A percentile compares a stretch with the other conserved stretches of the same genome.
Conservation (phyloP, 2,329 filamentous ascomycete species). For the Aspergillus sergii region DNA sequence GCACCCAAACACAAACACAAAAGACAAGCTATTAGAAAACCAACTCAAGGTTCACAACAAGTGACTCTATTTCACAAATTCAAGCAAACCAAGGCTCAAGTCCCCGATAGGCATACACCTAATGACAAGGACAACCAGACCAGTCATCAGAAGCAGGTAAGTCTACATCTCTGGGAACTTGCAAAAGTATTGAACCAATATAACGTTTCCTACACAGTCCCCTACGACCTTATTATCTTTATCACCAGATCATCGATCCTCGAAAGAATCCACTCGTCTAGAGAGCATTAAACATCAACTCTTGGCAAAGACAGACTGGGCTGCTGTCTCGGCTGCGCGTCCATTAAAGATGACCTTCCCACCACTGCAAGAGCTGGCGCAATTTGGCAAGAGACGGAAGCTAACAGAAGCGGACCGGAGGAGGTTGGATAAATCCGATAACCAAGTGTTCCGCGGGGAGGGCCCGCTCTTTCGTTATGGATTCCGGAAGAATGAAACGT, state of each 20-base stretch:
- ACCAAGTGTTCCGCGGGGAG: constrained; percentile 2
- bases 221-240: background rate
- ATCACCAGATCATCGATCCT: background rate
- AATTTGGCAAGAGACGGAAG: constrained; percentile 39
- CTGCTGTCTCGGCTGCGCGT: constrained; percentile 34
- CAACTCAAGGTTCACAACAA: constrained; percentile 17
- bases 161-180: background rate
- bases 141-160: background rate
- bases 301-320: constrained; percentile 42
- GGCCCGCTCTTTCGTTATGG: constrained; percentile 5
- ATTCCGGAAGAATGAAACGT: constrained; percentile 1
- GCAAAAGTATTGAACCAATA: background rate
- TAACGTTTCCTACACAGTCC: background rate
- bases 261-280: constrained; percentile 17
- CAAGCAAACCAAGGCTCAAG: background rate
- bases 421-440: constrained; percentile 21
- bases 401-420: constrained; percentile 34
- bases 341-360: constrained; percentile 38
- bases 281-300: constrained; percentile 35
- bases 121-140: background rate
- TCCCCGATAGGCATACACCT: background rate
- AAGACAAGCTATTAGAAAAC: constrained; percentile 39
- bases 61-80: constrained; percentile 7
- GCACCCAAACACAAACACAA: constrained; percentile 29
- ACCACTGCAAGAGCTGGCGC: constrained; percentile 30